Base-by-base conservation (phyloP, 2,329 filamentous ascomycete genomes). In the Lecanicillium sp. region DNA sequence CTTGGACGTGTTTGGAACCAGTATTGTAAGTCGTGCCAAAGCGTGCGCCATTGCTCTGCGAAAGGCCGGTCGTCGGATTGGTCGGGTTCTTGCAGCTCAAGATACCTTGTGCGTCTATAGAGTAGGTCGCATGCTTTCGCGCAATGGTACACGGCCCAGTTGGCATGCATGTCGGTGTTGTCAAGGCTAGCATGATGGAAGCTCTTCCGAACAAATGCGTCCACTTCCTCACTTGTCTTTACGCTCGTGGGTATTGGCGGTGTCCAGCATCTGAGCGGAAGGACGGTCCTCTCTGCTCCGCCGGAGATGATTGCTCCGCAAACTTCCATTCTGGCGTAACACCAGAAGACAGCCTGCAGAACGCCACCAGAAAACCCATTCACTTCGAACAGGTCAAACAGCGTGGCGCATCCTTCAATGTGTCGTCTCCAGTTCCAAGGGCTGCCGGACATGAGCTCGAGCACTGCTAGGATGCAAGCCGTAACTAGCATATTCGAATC, bases 241-340 rank as follows among this genome's bases (percentile, higher is more conserved):
- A 45, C 4, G 1, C 43, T 33, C 4, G 49, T 44, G 2, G 46
- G 34, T 8, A 44, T 33, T 1, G 51, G 50, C 1, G 64, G 60
- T 5, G 68, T 57, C 72, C 72, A 76, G 43, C 65, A 66, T 18
- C 63, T 57, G 3, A 73, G 60, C 3, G 64, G 65, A 2, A 75
- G 61, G 3, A 74, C 62, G 0, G 69, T 68, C 14, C 60, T 65
- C 31, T 71, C 62, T 1, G 65, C 66, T 0, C 66, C 66, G 28
- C 62, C 61, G 0, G 70, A 71, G 19, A 77, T 73, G 3, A 77
- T 63, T 0, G 66, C 69, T 27, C 69, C 71, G 42, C 72, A 76
- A 3, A 74, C 48, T 48, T 76, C 72, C 71, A 77, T 77, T 31
- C 73, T 61, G 0, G 69, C 71, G 48, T 74, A 77, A 46, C 71